Evolutionary conservation across 495 filamentous ascomycete genomes (phyloP), one percentile per base, ranked within the genome.

Genomic region (Letharia columbiana): DNA sequence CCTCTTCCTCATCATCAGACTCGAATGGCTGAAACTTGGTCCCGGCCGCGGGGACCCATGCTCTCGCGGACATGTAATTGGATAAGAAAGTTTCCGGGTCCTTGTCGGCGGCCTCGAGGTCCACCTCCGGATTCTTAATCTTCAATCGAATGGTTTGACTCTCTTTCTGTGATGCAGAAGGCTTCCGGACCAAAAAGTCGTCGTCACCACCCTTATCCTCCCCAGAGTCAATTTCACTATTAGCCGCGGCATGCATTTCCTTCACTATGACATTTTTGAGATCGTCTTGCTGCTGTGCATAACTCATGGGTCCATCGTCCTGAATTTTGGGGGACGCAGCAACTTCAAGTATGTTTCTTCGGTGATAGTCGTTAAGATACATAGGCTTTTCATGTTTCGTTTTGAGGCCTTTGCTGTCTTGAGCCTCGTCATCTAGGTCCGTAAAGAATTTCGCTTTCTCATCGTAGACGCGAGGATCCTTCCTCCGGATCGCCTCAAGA

Each of bases 381-480:
- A 98, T 87, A 10, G 93, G 85, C 77, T 93, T 96, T 65, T 92
- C 84, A 69, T 87, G 84, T 75, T 86, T 87, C 23, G 57, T 65
- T 10, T 66, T 56, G 42, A 33, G 70, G 35, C 65, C 71, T 47
- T 68, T 71, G 9, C 70, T 69, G n/a, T 77, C 75, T 33, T 81
- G 77, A 40, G 54, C 68, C 8, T 73, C 68, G 44, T 81, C 77
- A 17, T 91, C 87, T 44, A 86, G 76, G 41, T 86, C 78, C 35
- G 77, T 76, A 75, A 90, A 98, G 79, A 97, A 98, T 20, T 78
- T 89, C 60, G 79, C 81, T 18, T 86, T 80, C 64, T 86, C 81
- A 73, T 98, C 89, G 78, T 97, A 97, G 49, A 98, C 84, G 42
- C 89, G 79, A 31, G 94, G 94, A 72, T 98, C 93, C 75, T 92